Base-by-base conservation (phyloP, 179 eudicot species). In the Pouteria campechiana region DNA sequence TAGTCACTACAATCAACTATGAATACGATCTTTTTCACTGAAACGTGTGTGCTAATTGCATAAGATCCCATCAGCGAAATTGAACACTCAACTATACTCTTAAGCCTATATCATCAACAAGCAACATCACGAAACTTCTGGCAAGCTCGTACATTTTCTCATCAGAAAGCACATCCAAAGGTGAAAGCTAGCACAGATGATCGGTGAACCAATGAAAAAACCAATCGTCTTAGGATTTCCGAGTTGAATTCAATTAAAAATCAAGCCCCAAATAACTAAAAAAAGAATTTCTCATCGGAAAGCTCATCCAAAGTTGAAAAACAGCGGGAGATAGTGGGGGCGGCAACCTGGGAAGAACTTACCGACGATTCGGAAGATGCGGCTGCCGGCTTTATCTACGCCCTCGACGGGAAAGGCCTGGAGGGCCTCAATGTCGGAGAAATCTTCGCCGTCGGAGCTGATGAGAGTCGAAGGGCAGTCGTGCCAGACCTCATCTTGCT, bases 341-440 rank as follows among this genome's bases (percentile, higher is more conserved):
- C 6, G 10, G 19, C 44, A 64, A 80, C 89, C 84, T 3, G 90
- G 90, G 19, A 80, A 80, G 60, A 16, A 65, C 27, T 75, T 81
- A n/a, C 87, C 93, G 48, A 81, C 63, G 62, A 81, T 67, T 10
- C 87, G 81, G 38, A 75, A 38, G 35, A 81, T 75, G 5, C 83
- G 95, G 32, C 72, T 67, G 41, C 95, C 93, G 36, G 67, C 33
- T 28, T 69, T 85, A 44, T 89, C 97, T 17, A 55, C 60, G 6
- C 81, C 97, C 20, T 74, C 70, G 44, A 81, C 74, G 7, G 72
- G 74, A 43, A 85, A 54, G 62, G 85, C 78, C 7, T 76, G 78
- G 27, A 83, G 76, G 55, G 68, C 48, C 3, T 85, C 86, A 18
- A 89, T 89, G 56, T 80, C 84, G 53, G 94, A 68, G 58, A 77